A percentile compares a stretch with the other conserved stretches of the same genome.
phyloP scores from a whole-genome alignment of 768 basidiomycete genomes.

The Mycena floridula region DNA sequence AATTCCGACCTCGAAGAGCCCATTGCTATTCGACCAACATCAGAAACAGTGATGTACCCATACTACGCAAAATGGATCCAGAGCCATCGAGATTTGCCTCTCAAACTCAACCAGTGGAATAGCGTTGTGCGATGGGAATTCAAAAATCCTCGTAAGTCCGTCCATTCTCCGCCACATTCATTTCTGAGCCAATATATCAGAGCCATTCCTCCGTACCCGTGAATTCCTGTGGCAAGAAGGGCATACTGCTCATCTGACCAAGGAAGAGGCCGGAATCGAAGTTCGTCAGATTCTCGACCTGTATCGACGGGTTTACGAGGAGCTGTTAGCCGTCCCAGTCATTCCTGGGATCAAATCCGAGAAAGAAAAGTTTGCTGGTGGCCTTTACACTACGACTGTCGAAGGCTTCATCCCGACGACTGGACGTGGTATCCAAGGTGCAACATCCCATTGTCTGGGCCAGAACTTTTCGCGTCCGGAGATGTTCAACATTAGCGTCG shows the following conservation, averaged over 20 bases:
- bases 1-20: constrained; percentile 93
- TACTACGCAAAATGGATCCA: constrained; percentile 99
- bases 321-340: constrained; percentile 95
- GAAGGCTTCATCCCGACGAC: constrained; percentile 98
- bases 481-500: constrained; percentile 98
- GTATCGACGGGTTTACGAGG: constrained; percentile 93
- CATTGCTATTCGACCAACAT: constrained; percentile 96
- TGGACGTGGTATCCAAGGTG: constrained; percentile 95
- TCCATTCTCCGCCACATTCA: neutral
- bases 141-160: constrained; percentile 90
- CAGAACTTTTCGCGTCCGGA: constrained; percentile 95
- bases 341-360: constrained; percentile 96
- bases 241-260: constrained; percentile 90
- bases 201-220: constrained; percentile 98
- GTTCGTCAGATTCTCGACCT: constrained; percentile 93
- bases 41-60: constrained; percentile 99
- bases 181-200: constrained; percentile 27
- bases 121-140: constrained; percentile 99
- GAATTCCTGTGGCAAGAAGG: constrained; percentile 99
- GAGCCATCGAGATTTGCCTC: constrained; percentile 91
- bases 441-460: constrained; percentile 96
- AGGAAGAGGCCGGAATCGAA: constrained; percentile 85
- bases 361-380: constrained; percentile 99
- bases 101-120: constrained; percentile 99
- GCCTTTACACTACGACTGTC: constrained; percentile 94